Conservation (phyloP, 768 basidiomycete genomes). For the Hydnum rufescens region DNA sequence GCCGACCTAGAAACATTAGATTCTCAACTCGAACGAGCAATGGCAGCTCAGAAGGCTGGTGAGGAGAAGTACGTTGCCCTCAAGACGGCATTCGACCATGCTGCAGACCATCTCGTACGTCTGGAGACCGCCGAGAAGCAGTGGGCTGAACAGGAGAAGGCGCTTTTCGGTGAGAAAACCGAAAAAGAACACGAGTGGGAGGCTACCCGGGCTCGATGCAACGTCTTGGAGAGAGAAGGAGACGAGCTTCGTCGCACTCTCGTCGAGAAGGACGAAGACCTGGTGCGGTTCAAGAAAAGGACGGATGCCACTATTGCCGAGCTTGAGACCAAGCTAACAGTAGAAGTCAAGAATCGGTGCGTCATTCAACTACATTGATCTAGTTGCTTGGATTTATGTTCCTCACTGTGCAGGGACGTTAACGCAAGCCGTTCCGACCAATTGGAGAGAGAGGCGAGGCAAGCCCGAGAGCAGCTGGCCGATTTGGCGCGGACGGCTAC, state of each 20-base stretch:
- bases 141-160: conserved; percentile 43
- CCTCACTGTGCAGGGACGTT: conserved; percentile 32
- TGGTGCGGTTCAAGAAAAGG: conserved; percentile 52
- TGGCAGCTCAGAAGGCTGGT: conserved; percentile 56
- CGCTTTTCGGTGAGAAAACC: conserved; percentile 36
- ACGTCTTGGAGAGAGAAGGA: conserved; percentile 40
- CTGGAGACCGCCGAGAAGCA: conserved; percentile 58
- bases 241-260: conserved; percentile 54
- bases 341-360: conserved; percentile 45
- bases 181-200: conserved; percentile 40
- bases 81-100: conserved; percentile 56
- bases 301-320: conserved; percentile 44
- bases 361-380: conserved; percentile 12
- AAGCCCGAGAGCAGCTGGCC: conserved; percentile 53
- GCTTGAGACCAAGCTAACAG: conserved; percentile 47
- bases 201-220: conserved; percentile 34
- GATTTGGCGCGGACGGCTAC: conserved; percentile 59
- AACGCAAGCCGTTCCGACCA: conserved; percentile 37
- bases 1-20: conserved; percentile 69
- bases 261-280: conserved; percentile 60
- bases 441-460: conserved; percentile 48
- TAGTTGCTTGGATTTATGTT: conserved; percentile 3
- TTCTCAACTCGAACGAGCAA: conserved; percentile 63
- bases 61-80: conserved; percentile 61
- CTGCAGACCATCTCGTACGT: conserved; percentile 67